Base-by-base conservation (phyloP, 2,329 filamentous ascomycete species). In the Cordyceps fumosorosea region DNA sequence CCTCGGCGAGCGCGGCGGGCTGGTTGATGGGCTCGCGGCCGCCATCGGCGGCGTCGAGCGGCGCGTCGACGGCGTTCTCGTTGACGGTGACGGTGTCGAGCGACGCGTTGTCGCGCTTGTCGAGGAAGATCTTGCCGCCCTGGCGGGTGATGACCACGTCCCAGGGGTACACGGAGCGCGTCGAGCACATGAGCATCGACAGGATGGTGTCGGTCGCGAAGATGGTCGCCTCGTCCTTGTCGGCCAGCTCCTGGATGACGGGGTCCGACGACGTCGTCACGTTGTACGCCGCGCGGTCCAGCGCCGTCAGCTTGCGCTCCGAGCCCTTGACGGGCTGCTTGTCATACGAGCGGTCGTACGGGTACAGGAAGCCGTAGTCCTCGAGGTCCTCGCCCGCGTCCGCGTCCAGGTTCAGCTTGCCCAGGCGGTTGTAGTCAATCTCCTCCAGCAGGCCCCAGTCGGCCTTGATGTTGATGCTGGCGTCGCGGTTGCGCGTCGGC, bases 11-110 rank as follows among this genome's bases (percentile, higher is more conserved):
- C 60, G 93, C 91, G 61, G 82, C 80, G n/a, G 95, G 95, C 72
- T 92, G 92, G 85, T 99, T 99, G 78, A 99, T 89, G 67, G 84
- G 82, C 74, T 99, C 95, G 80, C 96, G 96, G 81, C 91, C 92
- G 70, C 91, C 91, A 72, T 98, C 93, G 62, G 91, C 88, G 32
- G 89, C 86, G 75, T 99, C 95, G 59, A 98, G 84, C 44, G 95
- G 95, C 29, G 93, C 91, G 76, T 99, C 95, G 65, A 90, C 90
- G 11, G 95, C 95, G 77, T 99, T 99, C 81, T 99, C 95, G 78
- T 99, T 99, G 76, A 99, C 95, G 0, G 93, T 97, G 65, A 98
- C 93, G 86, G 98, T 91, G 78, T 99, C 95, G 57, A 99, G 86
- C 63, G 89, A 90, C 64, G 93, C 92, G 71, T 93, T 93, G 65